Evolutionary conservation across 192 early-diverging fungal species (phyloP).

Genomic region (Coemansia sp.): DNA sequence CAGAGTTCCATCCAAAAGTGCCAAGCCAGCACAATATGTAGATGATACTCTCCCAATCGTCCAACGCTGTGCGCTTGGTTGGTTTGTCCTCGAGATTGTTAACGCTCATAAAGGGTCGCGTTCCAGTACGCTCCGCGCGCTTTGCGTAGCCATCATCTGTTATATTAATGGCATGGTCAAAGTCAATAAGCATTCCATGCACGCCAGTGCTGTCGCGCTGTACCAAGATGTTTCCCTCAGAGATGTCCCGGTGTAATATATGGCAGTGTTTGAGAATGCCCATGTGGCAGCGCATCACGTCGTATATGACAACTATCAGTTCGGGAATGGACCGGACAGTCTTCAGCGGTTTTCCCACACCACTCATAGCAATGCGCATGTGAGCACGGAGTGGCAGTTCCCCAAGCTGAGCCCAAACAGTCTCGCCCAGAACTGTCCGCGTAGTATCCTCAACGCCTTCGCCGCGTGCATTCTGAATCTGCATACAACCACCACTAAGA

Average conservation of each 20-base stretch:
- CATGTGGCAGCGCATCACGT: conserved; percentile 18
- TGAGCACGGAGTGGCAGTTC: conserved; percentile 6
- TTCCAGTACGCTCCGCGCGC: conserved; percentile 17
- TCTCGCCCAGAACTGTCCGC: neutral
- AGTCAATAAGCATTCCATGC: conserved; percentile 32
- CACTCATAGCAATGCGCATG: conserved; percentile 13
- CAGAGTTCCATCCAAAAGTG: conserved; percentile 19
- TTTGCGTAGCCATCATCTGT: neutral
- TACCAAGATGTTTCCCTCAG: conserved; percentile 20
- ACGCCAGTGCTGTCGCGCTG: neutral
- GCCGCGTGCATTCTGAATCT: neutral
- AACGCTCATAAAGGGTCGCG: conserved; percentile 36
- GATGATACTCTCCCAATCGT: conserved; percentile 34
- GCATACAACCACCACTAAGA: conserved; percentile 6
- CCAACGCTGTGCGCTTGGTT: conserved; percentile 11
- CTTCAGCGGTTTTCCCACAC: conserved; percentile 15
- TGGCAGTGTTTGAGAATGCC: conserved; percentile 5
- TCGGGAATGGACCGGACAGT: conserved; percentile 1
- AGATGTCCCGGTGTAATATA: conserved; percentile 29
- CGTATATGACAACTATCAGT: conserved; percentile 17
- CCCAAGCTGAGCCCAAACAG: conserved; percentile 9
- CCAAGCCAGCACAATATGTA: conserved; percentile 32
- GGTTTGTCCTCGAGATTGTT: conserved; percentile 13
- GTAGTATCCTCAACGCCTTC: neutral
- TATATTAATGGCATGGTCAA: conserved; percentile 20